These are phyloP conservation scores for Halophytophthora batemanensis DNA, from an alignment of 352 stramenopile genomes.

Conservation along the genomic window DNA sequence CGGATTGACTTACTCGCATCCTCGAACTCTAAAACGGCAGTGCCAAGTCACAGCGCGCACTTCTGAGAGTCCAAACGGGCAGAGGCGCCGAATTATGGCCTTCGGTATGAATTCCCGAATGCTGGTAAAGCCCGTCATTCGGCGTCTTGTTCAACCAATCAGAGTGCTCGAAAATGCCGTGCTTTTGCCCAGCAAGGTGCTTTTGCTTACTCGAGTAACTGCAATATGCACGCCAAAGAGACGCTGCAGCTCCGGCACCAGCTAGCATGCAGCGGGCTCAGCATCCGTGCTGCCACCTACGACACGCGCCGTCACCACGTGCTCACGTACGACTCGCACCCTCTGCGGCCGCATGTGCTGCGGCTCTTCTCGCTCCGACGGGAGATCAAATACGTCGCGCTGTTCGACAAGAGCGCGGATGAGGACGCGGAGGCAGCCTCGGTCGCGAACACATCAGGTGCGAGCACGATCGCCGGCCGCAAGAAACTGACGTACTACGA, in stretches of 20 bases:
- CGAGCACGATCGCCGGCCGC: no score
- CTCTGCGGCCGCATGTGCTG: conserved; percentile 45
- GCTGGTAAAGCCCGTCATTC: no score
- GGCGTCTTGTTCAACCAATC: no score
- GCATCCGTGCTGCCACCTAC: conserved; percentile 54
- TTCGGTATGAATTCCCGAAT: no score
- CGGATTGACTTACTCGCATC: no score
- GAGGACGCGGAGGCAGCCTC: background rate
- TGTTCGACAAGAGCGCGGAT: conserved; percentile 33
- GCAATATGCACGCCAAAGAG: conserved; percentile 29
- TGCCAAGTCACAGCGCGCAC: no score
- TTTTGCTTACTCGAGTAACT: no score
- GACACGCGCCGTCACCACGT: conserved; percentile 69
- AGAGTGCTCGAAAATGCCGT: no score
- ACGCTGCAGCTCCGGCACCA: conserved; percentile 80
- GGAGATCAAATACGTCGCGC: conserved; percentile 52
- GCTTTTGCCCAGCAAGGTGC: no score
- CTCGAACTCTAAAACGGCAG: no score
- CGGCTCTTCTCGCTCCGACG: conserved; percentile 71
- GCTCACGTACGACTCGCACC: conserved; percentile 49
- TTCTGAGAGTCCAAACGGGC: no score
- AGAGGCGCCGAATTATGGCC: no score
- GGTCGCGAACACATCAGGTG: background rate
- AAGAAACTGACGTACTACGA: conserved; percentile 1
- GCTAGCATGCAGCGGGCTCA: conserved; percentile 52